Base-by-base conservation (phyloP, 2,329 filamentous ascomycete genomes). In the Talaromyces marneffei region DNA sequence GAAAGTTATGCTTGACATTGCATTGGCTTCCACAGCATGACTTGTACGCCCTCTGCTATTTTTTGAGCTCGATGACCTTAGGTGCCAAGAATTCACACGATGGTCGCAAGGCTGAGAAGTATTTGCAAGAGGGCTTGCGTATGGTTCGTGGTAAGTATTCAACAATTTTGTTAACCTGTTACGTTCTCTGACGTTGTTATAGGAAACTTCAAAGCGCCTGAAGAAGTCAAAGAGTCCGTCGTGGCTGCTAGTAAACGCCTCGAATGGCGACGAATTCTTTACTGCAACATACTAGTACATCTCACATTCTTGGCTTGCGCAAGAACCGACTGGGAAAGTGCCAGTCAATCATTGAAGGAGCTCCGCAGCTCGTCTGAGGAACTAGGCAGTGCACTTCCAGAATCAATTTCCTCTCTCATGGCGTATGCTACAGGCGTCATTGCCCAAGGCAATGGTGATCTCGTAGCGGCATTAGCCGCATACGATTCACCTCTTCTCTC, bases 351-450 rank as follows among this genome's bases (percentile, higher is more conserved):
- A 60, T 73, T 90, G 18, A 75, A 80, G 12, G 79, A 82, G 48
- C 75, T 89, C 12, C 78, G 82, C 57, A 73, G 70, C 57, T 76
- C 80, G 71, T 64, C 76, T 68, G 63, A 79, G 77, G 70, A 77
- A 70, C 65, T 79, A 79, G 74, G 62, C 62, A 68, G 78, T 35
- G 68, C 69, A 9, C 69, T 76, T 23, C 68, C 75, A 2, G 72
- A 74, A 14, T 69, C 72, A 2, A 80, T 86, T 37, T 72, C 74
- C 25, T 77, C 85, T 35, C 79, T 90, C 48, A 80, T 84, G 6
- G 77, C 84, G 46, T 97, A 97, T 73, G 84, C 96, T 18, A 80
- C 82, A 0, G 92, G 89, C 0, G 83, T 90, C 7, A 88, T 91
- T 66, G 80, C 86, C 57, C 93, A 97, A 77, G 90, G 88, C 18